Evolutionary conservation across 176 grass and related monocot species (phyloP).

Genomic region (Aegilops umbellulata): DNA sequence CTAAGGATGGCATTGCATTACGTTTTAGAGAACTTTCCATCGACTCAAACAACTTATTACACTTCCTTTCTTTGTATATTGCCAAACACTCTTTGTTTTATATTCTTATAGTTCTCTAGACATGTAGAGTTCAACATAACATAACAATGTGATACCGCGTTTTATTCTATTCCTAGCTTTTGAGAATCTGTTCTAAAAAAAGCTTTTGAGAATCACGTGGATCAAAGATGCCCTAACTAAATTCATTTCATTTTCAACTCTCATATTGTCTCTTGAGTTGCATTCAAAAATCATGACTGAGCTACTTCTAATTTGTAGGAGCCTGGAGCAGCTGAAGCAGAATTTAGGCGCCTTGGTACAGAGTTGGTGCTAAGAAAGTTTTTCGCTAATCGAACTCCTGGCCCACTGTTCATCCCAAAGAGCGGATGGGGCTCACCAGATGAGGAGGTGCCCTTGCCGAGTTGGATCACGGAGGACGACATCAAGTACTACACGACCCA

Average conservation of each 20-base stretch:
- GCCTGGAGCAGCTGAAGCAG: constrained; percentile 49
- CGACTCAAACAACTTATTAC: not conserved
- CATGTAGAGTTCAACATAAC: not conserved
- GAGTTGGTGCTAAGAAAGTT: constrained; percentile 50
- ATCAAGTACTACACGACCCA: constrained; percentile 48
- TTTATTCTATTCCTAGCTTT: not conserved
- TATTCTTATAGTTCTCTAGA: not conserved
- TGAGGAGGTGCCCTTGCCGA: constrained; percentile 47
- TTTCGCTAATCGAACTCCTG: constrained; percentile 32
- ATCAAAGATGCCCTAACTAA: not conserved
- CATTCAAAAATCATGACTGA: not conserved
- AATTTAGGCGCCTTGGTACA: constrained; percentile 54
- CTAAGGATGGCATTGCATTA: no score
- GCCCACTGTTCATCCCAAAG: constrained; percentile 44
- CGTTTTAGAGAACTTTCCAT: not conserved
- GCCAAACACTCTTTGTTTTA: not conserved
- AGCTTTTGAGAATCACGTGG: not conserved
- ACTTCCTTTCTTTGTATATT: not conserved
- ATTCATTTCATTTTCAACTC: not conserved
- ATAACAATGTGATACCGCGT: not conserved
- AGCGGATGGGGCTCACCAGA: constrained; percentile 58
- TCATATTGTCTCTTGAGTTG: not conserved
- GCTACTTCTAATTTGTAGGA: constrained; percentile 27
- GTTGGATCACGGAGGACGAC: constrained; percentile 64
- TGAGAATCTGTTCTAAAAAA: no score